Percentiles rank a stretch among this genome's conserved stretches.
These are phyloP conservation scores for Aureobasidium sp. DNA, from an alignment of 2,329 filamentous ascomycete genomes.

Conservation along the genomic window DNA sequence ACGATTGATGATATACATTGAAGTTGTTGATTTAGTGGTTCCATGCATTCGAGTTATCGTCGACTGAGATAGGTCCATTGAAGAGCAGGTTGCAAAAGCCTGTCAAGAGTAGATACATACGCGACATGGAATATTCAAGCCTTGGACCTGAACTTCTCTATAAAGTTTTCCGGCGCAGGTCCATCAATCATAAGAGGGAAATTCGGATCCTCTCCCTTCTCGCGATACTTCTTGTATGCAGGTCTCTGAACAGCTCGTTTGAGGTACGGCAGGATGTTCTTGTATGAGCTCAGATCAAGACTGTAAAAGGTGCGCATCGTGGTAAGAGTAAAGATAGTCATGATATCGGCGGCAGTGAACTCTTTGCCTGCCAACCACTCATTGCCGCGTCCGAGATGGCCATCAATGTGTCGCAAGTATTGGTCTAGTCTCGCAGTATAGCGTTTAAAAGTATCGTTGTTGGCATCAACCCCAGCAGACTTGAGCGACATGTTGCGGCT, in stretches of 20 bases:
- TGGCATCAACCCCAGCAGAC: slow-evolving; percentile 22
- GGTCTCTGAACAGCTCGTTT: slow-evolving; percentile 23
- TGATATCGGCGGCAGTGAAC: slow-evolving; percentile 60
- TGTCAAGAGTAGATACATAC: not conserved
- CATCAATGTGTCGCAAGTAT: slow-evolving; percentile 43
- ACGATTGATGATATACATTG: not conserved
- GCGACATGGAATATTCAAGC: not conserved
- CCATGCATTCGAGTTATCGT: not conserved
- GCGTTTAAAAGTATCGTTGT: slow-evolving; percentile 28
- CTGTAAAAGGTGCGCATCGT: slow-evolving; percentile 52
- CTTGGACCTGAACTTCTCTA: not conserved
- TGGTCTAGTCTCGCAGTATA: slow-evolving; percentile 30
- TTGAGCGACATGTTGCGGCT: slow-evolving; percentile 14
- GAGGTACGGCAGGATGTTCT: slow-evolving; percentile 26
- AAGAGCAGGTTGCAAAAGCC: not conserved
- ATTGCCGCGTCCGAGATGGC: slow-evolving; percentile 38
- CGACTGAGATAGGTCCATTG: not conserved
- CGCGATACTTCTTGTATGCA: slow-evolving; percentile 27
- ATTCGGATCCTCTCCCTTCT: slow-evolving; percentile 28
- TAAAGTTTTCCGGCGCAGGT: slow-evolving; percentile 28
- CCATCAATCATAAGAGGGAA: slow-evolving; percentile 23
- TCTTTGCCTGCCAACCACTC: slow-evolving; percentile 54
- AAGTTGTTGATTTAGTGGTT: not conserved
- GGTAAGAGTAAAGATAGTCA: slow-evolving; percentile 55
- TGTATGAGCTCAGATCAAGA: slow-evolving; percentile 21